Percentiles rank a stretch among this genome's conserved stretches.
Evolutionary conservation across 768 basidiomycete species (phyloP).

Genomic region (Multifurca ochricompacta): DNA sequence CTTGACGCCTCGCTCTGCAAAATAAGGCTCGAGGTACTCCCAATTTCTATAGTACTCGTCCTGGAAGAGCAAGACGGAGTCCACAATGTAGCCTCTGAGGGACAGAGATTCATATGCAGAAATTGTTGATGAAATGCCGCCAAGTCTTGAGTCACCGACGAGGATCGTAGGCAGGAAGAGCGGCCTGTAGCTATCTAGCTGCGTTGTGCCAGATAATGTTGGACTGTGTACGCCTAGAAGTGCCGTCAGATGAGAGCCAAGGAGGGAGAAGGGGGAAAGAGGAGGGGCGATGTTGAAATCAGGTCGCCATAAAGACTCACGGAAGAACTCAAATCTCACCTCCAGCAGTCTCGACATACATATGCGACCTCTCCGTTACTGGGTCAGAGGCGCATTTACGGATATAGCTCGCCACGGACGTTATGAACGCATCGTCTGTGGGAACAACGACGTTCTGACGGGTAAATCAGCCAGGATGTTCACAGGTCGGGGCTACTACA

Average conservation of each 20-base stretch:
- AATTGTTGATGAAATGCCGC: conserved; percentile 90
- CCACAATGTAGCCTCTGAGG: conserved; percentile 85
- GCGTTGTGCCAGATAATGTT: conserved; percentile 70
- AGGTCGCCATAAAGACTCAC: conserved; percentile 11
- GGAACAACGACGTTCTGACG: conserved; percentile 31
- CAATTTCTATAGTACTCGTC: conserved; percentile 85
- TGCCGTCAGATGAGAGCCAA: conserved; percentile 6
- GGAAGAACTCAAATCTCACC: conserved; percentile 43
- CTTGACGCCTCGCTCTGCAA: conserved; percentile 59
- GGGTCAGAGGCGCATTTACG: conserved; percentile 38
- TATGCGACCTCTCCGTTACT: conserved; percentile 36
- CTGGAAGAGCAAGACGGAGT: conserved; percentile 74
- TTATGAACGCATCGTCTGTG: conserved; percentile 58
- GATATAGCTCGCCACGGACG: conserved; percentile 58
- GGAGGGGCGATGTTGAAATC: too few species aligned
- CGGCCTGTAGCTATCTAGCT: conserved; percentile 79
- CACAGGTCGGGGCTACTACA: not conserved
- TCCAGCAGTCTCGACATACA: conserved; percentile 94
- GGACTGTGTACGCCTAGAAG: conserved; percentile 85
- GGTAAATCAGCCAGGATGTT: not conserved
- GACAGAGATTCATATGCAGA: conserved; percentile 87
- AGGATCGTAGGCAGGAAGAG: conserved; percentile 84
- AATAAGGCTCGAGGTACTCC: conserved; percentile 75
- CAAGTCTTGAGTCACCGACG: conserved; percentile 81
- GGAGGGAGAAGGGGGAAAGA: conserved; percentile 1